A percentile compares a stretch with the other conserved stretches of the same genome.
These are phyloP conservation scores for Ilex paraguariensis DNA, from an alignment of 305 asterid genomes.

Conservation along the genomic window DNA sequence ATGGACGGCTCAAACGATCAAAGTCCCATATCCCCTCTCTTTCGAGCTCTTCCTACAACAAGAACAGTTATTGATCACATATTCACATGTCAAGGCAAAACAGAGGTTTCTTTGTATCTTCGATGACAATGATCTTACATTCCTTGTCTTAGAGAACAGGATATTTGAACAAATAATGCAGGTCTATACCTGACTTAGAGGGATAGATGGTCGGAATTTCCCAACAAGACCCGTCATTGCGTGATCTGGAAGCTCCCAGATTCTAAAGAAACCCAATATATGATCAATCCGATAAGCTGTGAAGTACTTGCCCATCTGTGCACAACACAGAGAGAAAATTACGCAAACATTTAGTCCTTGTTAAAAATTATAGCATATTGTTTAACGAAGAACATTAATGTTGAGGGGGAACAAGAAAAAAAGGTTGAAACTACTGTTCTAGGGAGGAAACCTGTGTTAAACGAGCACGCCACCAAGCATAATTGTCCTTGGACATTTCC, in stretches of 20 bases:
- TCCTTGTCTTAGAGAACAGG: not conserved
- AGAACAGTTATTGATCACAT: not conserved
- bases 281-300: conserved; percentile 98
- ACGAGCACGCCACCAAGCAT: conserved; percentile 99
- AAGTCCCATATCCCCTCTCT: conserved; percentile 97
- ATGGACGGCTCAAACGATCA: conserved; percentile 79
- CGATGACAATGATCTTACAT: not conserved
- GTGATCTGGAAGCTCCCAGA: conserved; percentile 99
- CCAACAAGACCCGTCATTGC: conserved; percentile 98
- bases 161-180: conserved; percentile 8
- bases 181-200: conserved; percentile 67
- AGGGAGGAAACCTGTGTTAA: conserved; percentile 64
- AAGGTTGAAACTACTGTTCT: conserved; percentile 2
- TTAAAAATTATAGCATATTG: no score
- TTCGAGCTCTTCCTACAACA: conserved; percentile 86
- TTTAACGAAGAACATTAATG: no score
- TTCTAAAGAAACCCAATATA: conserved; percentile 90
- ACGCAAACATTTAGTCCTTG: not conserved
- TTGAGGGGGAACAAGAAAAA: not conserved
- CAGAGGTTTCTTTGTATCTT: not conserved
- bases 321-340: conserved; percentile 11
- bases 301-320: conserved; percentile 94
- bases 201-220: conserved; percentile 91
- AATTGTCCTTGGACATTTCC: conserved; percentile 98
- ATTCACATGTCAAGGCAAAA: conserved; percentile 3